Conservation (phyloP, 106 monocot species). For the Dendrobium huoshanense region DNA sequence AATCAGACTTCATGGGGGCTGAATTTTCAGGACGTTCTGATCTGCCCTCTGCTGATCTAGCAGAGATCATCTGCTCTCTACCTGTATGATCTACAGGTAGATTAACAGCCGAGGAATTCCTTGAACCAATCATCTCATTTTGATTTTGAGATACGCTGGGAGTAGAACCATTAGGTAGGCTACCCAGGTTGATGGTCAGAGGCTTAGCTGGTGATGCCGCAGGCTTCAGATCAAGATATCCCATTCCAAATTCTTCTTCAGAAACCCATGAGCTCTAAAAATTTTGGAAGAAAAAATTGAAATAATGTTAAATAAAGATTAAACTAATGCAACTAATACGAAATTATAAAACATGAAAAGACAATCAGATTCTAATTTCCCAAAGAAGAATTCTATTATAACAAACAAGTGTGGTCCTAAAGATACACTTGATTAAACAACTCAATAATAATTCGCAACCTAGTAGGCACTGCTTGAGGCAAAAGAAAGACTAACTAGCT, state of each 20-base stretch:
- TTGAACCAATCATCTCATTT: conserved; percentile 22
- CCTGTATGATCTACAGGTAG: conserved; percentile 20
- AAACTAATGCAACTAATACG: background rate
- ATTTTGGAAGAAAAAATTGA: background rate
- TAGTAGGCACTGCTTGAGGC: background rate
- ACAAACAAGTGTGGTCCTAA: background rate
- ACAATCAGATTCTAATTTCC: background rate
- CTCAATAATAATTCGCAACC: background rate
- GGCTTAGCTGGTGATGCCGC: conserved; percentile 43
- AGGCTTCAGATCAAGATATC: conserved; percentile 65
- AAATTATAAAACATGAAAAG: background rate
- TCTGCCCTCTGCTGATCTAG: conserved; percentile 51
- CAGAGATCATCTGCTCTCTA: conserved; percentile 45
- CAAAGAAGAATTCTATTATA: background rate
- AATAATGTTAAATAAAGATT: conserved; percentile 4
- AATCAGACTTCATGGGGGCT: conserved; percentile 25
- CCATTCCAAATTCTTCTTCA: conserved; percentile 97
- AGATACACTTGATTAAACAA: background rate
- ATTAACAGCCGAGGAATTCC: conserved; percentile 23
- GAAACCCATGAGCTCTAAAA: conserved; percentile 87
- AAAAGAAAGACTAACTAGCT: background rate
- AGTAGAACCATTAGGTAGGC: conserved; percentile 20
- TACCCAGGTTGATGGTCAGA: conserved; percentile 19
- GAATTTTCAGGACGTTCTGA: conserved; percentile 47
- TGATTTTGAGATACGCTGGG: conserved; percentile 12